Evolutionary conservation across 2,329 filamentous ascomycete genomes (phyloP).

Genomic region (Cadophora gregata): DNA sequence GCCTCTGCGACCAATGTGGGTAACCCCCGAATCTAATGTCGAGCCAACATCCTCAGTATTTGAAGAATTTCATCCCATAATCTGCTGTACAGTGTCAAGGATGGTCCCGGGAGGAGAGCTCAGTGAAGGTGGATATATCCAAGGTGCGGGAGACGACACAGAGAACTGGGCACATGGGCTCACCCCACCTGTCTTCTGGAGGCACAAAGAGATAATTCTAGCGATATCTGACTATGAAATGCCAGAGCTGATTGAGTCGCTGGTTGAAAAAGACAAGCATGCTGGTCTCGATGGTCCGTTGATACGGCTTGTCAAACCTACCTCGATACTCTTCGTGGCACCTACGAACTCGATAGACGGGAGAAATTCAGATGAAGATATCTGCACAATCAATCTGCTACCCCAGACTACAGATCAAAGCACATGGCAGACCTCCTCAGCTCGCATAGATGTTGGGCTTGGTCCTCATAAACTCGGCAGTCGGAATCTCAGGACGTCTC

Average conservation of each 20-base stretch:
- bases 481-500: constrained; percentile 76
- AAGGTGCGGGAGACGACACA: constrained; percentile 92
- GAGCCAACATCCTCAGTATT: constrained; percentile 52
- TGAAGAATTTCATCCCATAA: constrained; percentile 69
- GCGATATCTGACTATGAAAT: constrained; percentile 69
- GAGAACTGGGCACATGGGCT: constrained; percentile 90
- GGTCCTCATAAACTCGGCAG: constrained; percentile 79
- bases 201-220: constrained; percentile 65
- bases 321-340: constrained; percentile 39
- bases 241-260: constrained; percentile 53
- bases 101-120: constrained; percentile 72
- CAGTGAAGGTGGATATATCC: constrained; percentile 80
- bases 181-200: constrained; percentile 82
- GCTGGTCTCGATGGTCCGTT: neutral
- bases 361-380: neutral
- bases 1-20: constrained; percentile 80
- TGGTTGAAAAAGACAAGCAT: constrained; percentile 47
- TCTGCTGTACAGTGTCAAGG: constrained; percentile 86
- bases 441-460: constrained; percentile 63
- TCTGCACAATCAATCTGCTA: constrained; percentile 49
- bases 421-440: constrained; percentile 47
- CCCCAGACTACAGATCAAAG: constrained; percentile 53
- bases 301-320: constrained; percentile 38
- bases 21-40: constrained; percentile 70
- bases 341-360: constrained; percentile 28